Evolutionary conservation across 192 early-diverging fungal species (phyloP), one percentile per base, ranked within the genome.

Genomic region (Dissophora ornata): DNA sequence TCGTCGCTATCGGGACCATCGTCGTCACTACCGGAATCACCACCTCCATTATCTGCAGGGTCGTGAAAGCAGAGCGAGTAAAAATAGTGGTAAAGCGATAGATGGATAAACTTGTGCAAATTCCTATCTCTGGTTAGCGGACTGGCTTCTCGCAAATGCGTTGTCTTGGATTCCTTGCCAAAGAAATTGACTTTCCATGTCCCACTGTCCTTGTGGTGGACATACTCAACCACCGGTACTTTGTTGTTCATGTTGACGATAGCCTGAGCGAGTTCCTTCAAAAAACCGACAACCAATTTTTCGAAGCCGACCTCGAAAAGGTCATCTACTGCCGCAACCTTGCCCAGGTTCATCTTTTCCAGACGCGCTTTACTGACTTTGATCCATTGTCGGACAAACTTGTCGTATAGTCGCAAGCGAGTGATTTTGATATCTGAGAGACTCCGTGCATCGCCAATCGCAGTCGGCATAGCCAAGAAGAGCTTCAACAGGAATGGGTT

Each of bases 101-200:
- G 44, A 33, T 60, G 57, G 26, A 60, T 48, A 29, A 60, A 60
- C 19, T 12, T 24, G 44, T 47, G n/a, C 28, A 33, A 3, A 16
- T 33, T 30, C 18, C 42, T 44, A 21, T 0, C 15, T 12, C 57
- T 26, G 1, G 25, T 32, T 0, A 47, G 26, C 8, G 57, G 57
- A 48, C 57, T 32, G 29, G 57, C 21, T 10, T 60, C 44, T 2
- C 42, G 57, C 1, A 60, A 44, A 24, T 47, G 26, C 4, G 10
- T 15, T 0, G 6, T 30, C 13, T 19, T 28, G 28, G 3, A 9
- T 21, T 47, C 44, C 29, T 15, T 1, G 8, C 28, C 12, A 19
- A 60, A 60, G 41, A 60, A 60, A 26, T 11, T 18, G 0, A 1
- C 3, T 15, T 60, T 60, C 57, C 57, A 60, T 13, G 29, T 60